Evolutionary conservation across 2,329 filamentous ascomycete genomes (phyloP).

Genomic region (Aspergillus sp.): DNA sequence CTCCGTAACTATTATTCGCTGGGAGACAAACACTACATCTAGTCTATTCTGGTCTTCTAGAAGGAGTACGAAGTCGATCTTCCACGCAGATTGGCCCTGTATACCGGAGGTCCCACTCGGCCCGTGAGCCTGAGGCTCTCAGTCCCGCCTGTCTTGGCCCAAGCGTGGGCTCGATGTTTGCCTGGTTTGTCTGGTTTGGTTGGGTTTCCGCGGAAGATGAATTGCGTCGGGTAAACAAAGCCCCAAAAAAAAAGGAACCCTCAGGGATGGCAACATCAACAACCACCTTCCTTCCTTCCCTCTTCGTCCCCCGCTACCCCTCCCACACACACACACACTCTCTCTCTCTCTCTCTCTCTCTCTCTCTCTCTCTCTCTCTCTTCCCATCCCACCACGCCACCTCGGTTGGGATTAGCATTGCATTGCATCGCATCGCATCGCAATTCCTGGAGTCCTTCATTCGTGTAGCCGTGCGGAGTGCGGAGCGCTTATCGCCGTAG

Average conservation of each 20-base stretch:
- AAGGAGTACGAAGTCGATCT: too few species aligned
- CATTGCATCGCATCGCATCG: background rate
- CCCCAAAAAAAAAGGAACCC: background rate
- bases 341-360: background rate
- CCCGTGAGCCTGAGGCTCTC: background rate
- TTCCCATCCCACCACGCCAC: background rate
- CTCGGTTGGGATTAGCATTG: too few species aligned
- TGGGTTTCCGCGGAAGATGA: background rate
- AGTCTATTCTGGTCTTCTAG: too few species aligned
- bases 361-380: background rate
- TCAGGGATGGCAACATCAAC: background rate
- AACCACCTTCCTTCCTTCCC: background rate
- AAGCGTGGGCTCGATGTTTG: too few species aligned
- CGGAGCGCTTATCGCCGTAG: slow-evolving; percentile 22
- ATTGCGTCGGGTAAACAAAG: background rate
- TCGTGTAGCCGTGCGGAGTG: background rate
- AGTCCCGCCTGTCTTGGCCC: too few species aligned
- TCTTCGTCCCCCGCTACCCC: too few species aligned
- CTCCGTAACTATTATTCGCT: too few species aligned
- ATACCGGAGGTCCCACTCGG: background rate
- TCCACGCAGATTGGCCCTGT: too few species aligned
- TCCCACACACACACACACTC: too few species aligned
- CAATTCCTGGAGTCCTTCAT: background rate
- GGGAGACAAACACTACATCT: too few species aligned
- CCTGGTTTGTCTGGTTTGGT: too few species aligned